Percentiles rank a stretch among this genome's conserved stretches.
Conservation (phyloP, 257 asterid genomes). For the Ocimum tenuiflorum region DNA sequence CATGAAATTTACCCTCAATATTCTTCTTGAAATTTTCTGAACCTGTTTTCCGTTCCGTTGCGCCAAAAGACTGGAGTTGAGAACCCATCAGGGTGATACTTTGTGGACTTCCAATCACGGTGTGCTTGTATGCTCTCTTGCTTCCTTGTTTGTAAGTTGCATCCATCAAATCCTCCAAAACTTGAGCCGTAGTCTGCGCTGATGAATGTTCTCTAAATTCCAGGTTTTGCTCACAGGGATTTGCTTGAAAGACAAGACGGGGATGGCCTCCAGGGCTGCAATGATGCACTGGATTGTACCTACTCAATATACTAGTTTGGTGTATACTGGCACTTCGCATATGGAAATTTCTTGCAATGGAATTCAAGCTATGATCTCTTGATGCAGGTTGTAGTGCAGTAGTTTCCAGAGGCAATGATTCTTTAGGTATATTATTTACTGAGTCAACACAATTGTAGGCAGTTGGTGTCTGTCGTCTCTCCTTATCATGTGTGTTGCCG, state of each 20-base stretch:
- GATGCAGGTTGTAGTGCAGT: conserved; percentile 19
- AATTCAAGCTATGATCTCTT: conserved; percentile 50
- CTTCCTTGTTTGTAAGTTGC: conserved; percentile 30
- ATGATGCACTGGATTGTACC: conserved; percentile 33
- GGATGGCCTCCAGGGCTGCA: conserved; percentile 25
- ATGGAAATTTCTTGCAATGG: conserved; percentile 48
- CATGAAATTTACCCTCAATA: conserved; percentile 20
- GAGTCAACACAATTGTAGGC: conserved; percentile 8
- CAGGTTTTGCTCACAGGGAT: conserved; percentile 9
- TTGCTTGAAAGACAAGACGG: conserved; percentile 32
- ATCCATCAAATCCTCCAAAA: conserved; percentile 20
- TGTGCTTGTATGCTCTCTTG: conserved; percentile 31
- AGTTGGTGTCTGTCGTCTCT: conserved; percentile 19
- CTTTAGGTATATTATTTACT: conserved; percentile 24
- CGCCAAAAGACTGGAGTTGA: conserved; percentile 25
- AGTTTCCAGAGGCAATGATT: conserved; percentile 20
- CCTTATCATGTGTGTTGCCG: conserved; percentile 15
- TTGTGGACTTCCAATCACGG: conserved; percentile 16
- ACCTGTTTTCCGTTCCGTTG: conserved; percentile 21
- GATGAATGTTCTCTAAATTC: conserved; percentile 12
- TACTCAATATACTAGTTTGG: conserved; percentile 21
- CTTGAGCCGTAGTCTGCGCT: conserved; percentile 28
- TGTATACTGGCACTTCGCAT: conserved; percentile 27
- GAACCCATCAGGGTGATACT: conserved; percentile 25
- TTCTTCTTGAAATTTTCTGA: conserved; percentile 24